Conservation (phyloP, 495 filamentous ascomycete species). For the Baudoinia panamericana region DNA sequence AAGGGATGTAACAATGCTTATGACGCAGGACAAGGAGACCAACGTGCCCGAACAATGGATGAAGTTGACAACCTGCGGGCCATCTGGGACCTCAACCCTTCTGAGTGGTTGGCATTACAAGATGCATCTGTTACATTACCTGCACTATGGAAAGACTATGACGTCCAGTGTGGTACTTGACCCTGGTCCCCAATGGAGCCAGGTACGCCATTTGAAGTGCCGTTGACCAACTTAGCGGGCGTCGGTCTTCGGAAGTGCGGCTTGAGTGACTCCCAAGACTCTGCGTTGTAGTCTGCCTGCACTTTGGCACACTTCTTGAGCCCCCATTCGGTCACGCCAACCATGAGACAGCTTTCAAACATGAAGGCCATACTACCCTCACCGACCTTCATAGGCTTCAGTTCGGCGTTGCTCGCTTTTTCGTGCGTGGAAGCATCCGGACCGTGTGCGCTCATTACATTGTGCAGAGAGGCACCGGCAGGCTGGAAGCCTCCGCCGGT, state of each 20-base stretch:
- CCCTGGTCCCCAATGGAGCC: conserved; percentile 19
- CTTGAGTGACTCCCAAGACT: conserved; percentile 73
- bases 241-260: conserved; percentile 57
- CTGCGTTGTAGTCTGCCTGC: conserved; percentile 67
- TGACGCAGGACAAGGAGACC: too few relatives aligned
- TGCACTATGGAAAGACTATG: too few relatives aligned
- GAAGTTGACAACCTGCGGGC: too few relatives aligned
- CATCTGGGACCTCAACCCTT: too few relatives aligned
- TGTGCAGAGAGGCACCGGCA: conserved; percentile 49
- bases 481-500: conserved; percentile 51
- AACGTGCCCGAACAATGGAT: too few relatives aligned
- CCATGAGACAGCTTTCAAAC: conserved; percentile 58
- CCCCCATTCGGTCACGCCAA: conserved; percentile 87
- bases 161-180: conserved; percentile 23
- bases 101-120: too few relatives aligned
- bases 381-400: conserved; percentile 47
- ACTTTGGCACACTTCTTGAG: conserved; percentile 72
- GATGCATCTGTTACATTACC: too few relatives aligned
- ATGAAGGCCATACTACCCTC: conserved; percentile 55
- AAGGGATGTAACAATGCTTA: too few relatives aligned
- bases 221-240: conserved; percentile 60
- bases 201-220: conserved; percentile 41
- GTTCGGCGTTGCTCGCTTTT: conserved; percentile 43
- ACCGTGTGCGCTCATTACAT: conserved; percentile 51
- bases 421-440: conserved; percentile 46